Base-by-base conservation (phyloP, 768 basidiomycete genomes). In the Scleroderma citrinum region DNA sequence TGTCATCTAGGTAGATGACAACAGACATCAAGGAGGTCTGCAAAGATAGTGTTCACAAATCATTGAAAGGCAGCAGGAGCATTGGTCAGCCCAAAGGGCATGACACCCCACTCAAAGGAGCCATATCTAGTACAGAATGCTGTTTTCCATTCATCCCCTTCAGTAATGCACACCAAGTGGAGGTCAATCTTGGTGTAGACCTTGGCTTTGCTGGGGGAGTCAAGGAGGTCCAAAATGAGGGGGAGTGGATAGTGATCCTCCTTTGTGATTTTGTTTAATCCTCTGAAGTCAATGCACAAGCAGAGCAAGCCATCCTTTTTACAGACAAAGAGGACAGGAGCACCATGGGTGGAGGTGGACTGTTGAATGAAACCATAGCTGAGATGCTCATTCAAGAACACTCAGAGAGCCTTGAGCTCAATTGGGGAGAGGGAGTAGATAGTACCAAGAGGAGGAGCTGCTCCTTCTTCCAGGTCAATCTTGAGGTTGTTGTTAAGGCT, bases 1-100 rank as follows among this genome's bases (percentile, higher is more conserved):
- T 72, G 56, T 75, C 65, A 47, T 74, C 40, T 20, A 46, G 68
- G 57, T 75, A 77, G 31, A n/a, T n/a, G n/a, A n/a, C n/a, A n/a
- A n/a, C 59, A 62, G 26, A 51, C 34, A 48, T 66, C 66, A 24
- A 68, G 50, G n/a, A 64, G 43, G 29, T 47, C 37, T 5, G 17
- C 16, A 21, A 47, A 34, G 38, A 46, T 46, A 11, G 12, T 46
- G 31, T 46, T 55, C 48, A 68, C 61, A 48, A 63, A 56, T 5
- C 40, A 47, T 49, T 69, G 68, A 52, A 68, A 69, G 13, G 57
- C 43, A 7, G 61, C 59, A 10, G 60, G 55, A 26, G 57, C 66
- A 50, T 73, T 71, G 32, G 63, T 64, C 14, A 71, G 60, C 67
- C 68, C 26, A 68, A 67, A 20, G 26, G 66, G 64, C 66, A 69